phyloP scores from a whole-genome alignment of 129 eudicot species.

The Chrysanthemum seticuspe region DNA sequence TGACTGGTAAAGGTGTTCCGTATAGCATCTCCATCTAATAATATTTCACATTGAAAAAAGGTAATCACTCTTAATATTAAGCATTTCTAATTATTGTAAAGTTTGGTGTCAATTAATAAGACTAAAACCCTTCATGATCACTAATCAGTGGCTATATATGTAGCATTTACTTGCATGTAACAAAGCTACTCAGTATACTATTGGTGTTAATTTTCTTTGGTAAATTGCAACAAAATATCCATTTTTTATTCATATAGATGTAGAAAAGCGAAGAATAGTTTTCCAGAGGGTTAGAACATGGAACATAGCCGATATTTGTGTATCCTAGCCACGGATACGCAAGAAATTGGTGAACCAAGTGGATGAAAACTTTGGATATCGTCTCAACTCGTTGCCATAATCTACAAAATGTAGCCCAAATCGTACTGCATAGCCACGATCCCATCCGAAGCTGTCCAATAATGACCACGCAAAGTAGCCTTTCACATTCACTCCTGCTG shows the following conservation, averaged over 20 bases:
- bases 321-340: conserved; percentile 12
- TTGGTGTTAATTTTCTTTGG: conserved; percentile 1
- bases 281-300: conserved; percentile 2
- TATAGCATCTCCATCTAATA: conserved; percentile 44
- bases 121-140: conserved; percentile 3
- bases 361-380: conserved; percentile 56
- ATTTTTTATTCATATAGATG: conserved; percentile 28
- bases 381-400: conserved; percentile 28
- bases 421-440: conserved; percentile 48
- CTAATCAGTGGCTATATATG: not conserved
- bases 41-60: not conserved
- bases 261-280: conserved; percentile 16
- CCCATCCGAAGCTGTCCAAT: conserved; percentile 62
- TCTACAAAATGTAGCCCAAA: conserved; percentile 61
- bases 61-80: not conserved
- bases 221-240: conserved; percentile 14
- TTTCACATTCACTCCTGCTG: conserved; percentile 52
- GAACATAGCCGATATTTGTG: conserved; percentile 1
- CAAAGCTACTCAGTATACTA: not conserved
- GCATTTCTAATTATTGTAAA: not conserved
- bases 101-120: conserved; percentile 5
- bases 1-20: conserved; percentile 46
- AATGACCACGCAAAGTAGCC: conserved; percentile 63
- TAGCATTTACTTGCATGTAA: not conserved
- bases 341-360: conserved; percentile 7